Evolutionary conservation across 306 rosid species (phyloP), one percentile per base, ranked within the genome.

Genomic region (Astragalus glycyphyllos): DNA sequence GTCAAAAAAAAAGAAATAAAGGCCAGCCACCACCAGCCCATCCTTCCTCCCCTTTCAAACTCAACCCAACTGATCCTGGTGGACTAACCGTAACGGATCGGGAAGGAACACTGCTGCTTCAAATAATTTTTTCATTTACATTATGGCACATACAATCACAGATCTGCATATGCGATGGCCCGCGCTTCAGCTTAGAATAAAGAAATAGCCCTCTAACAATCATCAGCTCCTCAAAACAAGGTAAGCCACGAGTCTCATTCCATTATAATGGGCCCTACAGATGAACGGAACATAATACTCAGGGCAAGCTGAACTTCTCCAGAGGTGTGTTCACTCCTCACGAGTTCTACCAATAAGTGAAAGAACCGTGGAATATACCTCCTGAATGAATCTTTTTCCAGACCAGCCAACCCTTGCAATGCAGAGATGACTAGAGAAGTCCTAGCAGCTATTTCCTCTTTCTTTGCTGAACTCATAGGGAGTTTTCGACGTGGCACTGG

Each of bases 361-460:
- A 89, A 91, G 84, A 94, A 77, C 73, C 71, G 86, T 0, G 91
- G 83, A 53, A 81, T 77, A 48, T 86, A 82, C 88, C 88, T 86
- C 79, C 77, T 84, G 72, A 91, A 89, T 16, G 90, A 82, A 48
- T 80, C 89, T 77, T 68, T 86, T 64, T 82, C 81, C 73, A 87
- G 76, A 78, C 80, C 84, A 58, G 69, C 64, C 81, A 89, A 81
- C 50, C 82, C 96, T 72, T 72, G 86, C 84, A 91, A 79, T 0
- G 97, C 96, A 6, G 88, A 87, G 74, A 89, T 81, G n/a, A 85
- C 88, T 54, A 91, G 68, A 63, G 90, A 76, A 6, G 91, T 87
- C 74, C 99, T 76, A 55, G 99, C 85, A 3, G 95, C 97, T 67
- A 94, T 72, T 76, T 94, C 99, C 61, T 94, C 97, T 80, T 91